These are phyloP conservation scores for Castanea mollissima DNA, from an alignment of 306 rosid genomes.

Conservation along the genomic window DNA sequence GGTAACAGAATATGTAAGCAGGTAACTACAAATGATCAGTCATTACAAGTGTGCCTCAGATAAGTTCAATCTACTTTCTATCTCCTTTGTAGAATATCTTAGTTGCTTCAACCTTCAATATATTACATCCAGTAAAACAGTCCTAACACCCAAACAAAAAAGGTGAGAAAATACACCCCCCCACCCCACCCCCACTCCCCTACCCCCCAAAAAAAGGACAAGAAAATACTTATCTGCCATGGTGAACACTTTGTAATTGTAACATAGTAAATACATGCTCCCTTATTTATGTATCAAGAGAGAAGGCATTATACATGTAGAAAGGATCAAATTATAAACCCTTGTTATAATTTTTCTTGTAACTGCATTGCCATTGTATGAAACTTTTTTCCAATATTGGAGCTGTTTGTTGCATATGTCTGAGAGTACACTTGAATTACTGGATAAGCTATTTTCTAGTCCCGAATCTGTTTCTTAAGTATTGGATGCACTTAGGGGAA, in stretches of 20 bases:
- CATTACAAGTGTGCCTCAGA: neutral
- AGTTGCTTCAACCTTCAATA: neutral
- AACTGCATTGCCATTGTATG: neutral
- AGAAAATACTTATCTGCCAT: neutral
- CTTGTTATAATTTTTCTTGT: neutral
- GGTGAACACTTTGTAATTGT: neutral
- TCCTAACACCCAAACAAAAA: no score
- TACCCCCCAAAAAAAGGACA: no score
- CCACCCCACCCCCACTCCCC: no score
- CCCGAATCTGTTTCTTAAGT: neutral
- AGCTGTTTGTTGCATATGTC: neutral
- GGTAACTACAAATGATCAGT: slow-evolving; percentile 35
- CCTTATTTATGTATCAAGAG: neutral
- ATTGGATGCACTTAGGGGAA: neutral
- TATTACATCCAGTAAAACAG: no score
- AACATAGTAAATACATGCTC: neutral
- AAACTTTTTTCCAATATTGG: neutral
- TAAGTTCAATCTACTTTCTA: neutral
- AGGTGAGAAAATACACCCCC: no score
- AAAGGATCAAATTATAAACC: neutral
- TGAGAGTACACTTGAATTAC: neutral
- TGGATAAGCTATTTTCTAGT: neutral
- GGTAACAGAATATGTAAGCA: slow-evolving; percentile 89
- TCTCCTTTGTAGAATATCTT: slow-evolving; percentile 8
- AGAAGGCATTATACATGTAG: neutral